Evolutionary conservation across 192 early-diverging fungal species (phyloP).

Genomic region (Podila minutissima): DNA sequence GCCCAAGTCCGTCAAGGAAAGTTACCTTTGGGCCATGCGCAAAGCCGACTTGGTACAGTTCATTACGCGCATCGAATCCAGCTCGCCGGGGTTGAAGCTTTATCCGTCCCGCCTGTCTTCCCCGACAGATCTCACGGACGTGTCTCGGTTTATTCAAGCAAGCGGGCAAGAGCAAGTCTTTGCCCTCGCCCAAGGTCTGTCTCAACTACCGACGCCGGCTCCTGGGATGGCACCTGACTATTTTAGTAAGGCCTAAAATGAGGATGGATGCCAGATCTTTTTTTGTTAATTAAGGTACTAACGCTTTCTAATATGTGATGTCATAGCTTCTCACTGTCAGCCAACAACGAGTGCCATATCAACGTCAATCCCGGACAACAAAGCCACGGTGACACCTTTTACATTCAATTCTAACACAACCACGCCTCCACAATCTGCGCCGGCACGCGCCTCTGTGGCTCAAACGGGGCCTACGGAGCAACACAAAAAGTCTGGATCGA

Average conservation of each 20-base stretch:
- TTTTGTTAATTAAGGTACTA: too few relatives aligned
- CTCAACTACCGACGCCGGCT: not conserved
- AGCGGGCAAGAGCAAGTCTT: not conserved
- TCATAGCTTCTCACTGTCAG: conserved; percentile 12
- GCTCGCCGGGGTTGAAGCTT: conserved; percentile 15
- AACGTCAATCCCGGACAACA: not conserved
- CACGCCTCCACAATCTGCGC: not conserved
- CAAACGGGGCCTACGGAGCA: not conserved
- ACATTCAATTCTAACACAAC: not conserved
- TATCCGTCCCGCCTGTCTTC: conserved; percentile 42
- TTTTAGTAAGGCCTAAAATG: conserved; percentile 22
- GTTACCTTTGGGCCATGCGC: conserved; percentile 18
- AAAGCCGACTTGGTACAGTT: conserved; percentile 29
- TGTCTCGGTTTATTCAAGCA: not conserved
- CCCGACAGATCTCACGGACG: not conserved
- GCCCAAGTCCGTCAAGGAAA: conserved; percentile 22
- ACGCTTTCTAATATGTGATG: not conserved
- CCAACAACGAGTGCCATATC: not conserved
- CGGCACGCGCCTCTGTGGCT: not conserved
- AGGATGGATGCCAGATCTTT: not conserved
- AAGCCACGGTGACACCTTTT: not conserved
- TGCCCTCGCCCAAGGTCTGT: not conserved
- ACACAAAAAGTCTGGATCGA: too few relatives aligned
- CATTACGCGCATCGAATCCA: conserved; percentile 29
- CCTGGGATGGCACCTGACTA: conserved; percentile 16